A percentile compares a stretch with the other conserved stretches of the same genome.
phyloP scores from a whole-genome alignment of 148 eudicot species.

The Nepenthes gracilis region DNA sequence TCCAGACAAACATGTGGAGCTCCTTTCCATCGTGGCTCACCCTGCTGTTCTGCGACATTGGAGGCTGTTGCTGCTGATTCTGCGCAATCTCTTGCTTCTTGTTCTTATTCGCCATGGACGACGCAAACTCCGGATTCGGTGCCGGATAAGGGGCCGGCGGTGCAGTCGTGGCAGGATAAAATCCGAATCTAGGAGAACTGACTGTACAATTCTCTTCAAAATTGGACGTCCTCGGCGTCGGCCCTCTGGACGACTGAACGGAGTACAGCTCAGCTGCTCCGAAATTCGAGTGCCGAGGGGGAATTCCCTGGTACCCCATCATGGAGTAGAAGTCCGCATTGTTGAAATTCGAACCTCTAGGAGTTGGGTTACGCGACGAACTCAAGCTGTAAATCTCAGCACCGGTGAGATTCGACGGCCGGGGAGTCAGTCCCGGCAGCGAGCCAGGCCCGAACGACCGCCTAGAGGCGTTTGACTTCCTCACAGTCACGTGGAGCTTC shows the following conservation, averaged over 20 bases:
- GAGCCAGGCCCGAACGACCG: constrained; percentile 33
- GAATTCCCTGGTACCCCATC: constrained; percentile 48
- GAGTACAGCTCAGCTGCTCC: constrained; percentile 63
- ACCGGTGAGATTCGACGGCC: constrained; percentile 82
- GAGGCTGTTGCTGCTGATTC: constrained; percentile 10
- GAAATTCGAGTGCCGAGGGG: constrained; percentile 59
- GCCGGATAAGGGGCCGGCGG: constrained; percentile 8
- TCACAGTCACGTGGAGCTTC: constrained; percentile 58
- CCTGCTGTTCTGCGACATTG: constrained; percentile 10
- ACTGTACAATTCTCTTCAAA: constrained; percentile 54
- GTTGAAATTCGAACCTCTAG: constrained; percentile 78
- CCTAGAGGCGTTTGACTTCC: constrained; percentile 71
- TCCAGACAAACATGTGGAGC: constrained; percentile 95
- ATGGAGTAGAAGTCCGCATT: constrained; percentile 69
- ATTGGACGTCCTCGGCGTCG: constrained; percentile 69
- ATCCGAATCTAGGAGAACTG: constrained; percentile 55
- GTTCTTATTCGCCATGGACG: constrained; percentile 6
- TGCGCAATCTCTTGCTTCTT: constrained; percentile 14
- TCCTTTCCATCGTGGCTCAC: constrained; percentile 60
- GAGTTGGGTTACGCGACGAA: constrained; percentile 78
- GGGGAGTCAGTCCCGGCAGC: constrained; percentile 31
- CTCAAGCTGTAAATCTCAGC: constrained; percentile 87
- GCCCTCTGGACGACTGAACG: constrained; percentile 67
- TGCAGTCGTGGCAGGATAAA: constrained; percentile 23
- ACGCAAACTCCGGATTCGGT: constrained; percentile 61